These are phyloP conservation scores for Sicyos baderoa DNA, from an alignment of 306 rosid species.

Conservation along the genomic window DNA sequence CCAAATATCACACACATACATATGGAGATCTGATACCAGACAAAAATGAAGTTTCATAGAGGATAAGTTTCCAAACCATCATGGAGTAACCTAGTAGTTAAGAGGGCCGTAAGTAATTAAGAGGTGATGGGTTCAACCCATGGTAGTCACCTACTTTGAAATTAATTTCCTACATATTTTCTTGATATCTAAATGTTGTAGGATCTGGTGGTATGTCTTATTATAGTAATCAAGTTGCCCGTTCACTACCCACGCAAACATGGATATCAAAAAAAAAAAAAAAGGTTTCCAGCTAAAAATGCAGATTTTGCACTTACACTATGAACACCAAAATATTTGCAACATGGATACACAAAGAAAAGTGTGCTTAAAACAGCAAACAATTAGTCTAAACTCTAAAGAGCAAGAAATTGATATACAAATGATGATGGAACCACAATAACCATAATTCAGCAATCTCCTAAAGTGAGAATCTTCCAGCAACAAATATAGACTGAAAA, in stretches of 20 bases:
- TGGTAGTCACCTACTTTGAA: too few species aligned
- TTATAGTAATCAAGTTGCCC: too few species aligned
- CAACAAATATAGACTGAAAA: constrained; percentile 3
- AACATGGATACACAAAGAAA: neutral
- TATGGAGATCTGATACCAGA: neutral
- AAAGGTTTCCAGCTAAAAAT: neutral
- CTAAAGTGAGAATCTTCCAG: too few species aligned
- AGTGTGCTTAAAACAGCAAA: neutral
- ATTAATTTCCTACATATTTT: too few species aligned
- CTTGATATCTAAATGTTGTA: too few species aligned
- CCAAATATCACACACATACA: neutral
- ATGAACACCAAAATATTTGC: neutral
- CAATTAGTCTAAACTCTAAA: neutral
- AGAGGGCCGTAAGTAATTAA: too few species aligned
- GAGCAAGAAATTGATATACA: neutral
- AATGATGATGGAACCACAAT: neutral
- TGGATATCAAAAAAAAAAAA: too few species aligned
- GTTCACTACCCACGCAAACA: too few species aligned
- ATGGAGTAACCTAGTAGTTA: too few species aligned
- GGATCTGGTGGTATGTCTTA: too few species aligned
- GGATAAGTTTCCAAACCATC: neutral
- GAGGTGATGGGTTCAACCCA: too few species aligned
- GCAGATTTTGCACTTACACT: neutral
- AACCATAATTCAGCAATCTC: neutral
- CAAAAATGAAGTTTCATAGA: neutral